Base-by-base conservation (phyloP, 495 filamentous ascomycete genomes). In the Stereocaulon alpinum region DNA sequence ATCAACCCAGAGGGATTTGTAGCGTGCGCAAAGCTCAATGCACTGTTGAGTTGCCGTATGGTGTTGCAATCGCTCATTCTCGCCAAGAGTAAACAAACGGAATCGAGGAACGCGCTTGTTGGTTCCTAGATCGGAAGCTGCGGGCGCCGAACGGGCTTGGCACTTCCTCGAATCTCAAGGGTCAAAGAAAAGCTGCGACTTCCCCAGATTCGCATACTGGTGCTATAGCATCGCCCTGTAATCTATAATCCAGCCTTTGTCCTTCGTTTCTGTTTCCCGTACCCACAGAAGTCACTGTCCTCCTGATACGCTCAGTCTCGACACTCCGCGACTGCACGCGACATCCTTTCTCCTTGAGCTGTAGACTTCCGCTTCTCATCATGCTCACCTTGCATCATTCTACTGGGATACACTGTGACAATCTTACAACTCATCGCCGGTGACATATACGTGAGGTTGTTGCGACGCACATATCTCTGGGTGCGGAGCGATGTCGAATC, bases 401-500 rank as follows among this genome's bases (percentile, higher is more conserved):
- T 55, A 47, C 27, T 50, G 44, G 9, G 41, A 41, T 51, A 18
- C 12, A 30, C 15, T 22, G 22, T 27, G 22, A 29, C 20, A 6
- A 32, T 40, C 15, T n/a, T 10, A 18, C 45, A 20, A 27, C 32
- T 50, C 40, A 50, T 41, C 20, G n/a, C 20, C 20, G 49, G 44
- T 58, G 43, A 47, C 3, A 7, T 50, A 40, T 6, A 27, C 20
- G 27, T 40, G 44, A 37, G 6, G 40, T 58, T 49, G 17, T 17
- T 49, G 44, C 37, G 22, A 42, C 37, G 34, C 24, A 14, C 14
- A 29, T 41, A 40, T 32, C 54, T 22, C 18, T 27, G 41, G 30
- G 15, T 14, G 12, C 50, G 17, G 29, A 34, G 51, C 20, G 58
- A 84, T 84, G 82, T 77, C 79, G 42, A 74, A 79, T 61, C 79